Percentiles rank a stretch among this genome's conserved stretches.
Conservation (phyloP, 257 asterid species). For the Lantana camara region DNA sequence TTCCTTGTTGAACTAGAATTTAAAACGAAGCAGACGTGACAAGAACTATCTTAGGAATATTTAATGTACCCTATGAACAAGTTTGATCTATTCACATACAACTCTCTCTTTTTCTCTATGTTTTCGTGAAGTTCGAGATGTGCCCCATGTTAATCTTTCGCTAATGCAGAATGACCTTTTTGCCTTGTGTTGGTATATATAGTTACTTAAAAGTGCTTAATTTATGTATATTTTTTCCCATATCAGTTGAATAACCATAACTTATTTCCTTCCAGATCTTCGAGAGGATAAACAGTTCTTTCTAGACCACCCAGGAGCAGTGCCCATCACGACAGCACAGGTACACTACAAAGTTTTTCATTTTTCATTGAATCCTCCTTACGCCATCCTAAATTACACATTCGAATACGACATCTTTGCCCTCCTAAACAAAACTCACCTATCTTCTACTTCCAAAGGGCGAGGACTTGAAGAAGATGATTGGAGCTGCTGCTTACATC, state of each 20-base stretch:
- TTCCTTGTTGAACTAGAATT: too few species aligned
- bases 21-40: too few species aligned
- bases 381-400: too few species aligned
- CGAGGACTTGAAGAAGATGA: constrained; percentile 65
- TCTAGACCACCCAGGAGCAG: constrained; percentile 73
- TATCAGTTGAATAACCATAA: constrained; percentile 5
- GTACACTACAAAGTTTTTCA: constrained; percentile 30
- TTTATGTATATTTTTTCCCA: not conserved
- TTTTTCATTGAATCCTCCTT: constrained; percentile 4
- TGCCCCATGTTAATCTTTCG: not conserved
- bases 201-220: not conserved
- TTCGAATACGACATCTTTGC: not conserved
- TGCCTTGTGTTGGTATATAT: not conserved
- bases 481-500: constrained; percentile 72
- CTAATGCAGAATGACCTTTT: not conserved
- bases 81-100: too few species aligned
- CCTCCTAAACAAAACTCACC: constrained; percentile 3
- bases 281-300: constrained; percentile 78
- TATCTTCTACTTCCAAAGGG: constrained; percentile 48
- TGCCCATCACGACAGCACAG: constrained; percentile 62
- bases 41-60: too few species aligned
- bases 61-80: too few species aligned
- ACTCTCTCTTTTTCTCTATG: not conserved
- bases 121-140: not conserved
- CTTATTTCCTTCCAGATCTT: constrained; percentile 54